Base-by-base conservation (phyloP, 257 asterid species). In the Anisodus acutangulus region DNA sequence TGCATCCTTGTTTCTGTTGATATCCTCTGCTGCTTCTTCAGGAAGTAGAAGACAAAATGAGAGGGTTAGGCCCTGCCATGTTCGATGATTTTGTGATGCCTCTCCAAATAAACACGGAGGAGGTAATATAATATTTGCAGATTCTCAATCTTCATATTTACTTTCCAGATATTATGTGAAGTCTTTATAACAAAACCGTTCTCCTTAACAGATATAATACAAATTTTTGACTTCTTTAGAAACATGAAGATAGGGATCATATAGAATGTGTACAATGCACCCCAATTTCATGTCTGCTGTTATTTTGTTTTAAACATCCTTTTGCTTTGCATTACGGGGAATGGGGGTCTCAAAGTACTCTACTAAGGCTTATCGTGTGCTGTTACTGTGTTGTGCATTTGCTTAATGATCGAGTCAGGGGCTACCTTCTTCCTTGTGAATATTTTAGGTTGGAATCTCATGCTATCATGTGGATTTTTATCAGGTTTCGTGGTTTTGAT, bases 81-180 rank as follows among this genome's bases (percentile, higher is more conserved):
- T 97, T 95, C 83, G 97, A 95, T 86, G 99, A 97, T 90, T 93
- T 92, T 88, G 97, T 88, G 88, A 92, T 91, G 88, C 97, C 98
- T 87, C 91, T 85, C 93, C 95, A 89, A 89, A 92, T 93, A 85
- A 88, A 92, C 92, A 86, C 87, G 85, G 95, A 92, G 6, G 92
- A 93, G 98, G 99, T 93, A 87, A 47, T 72, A 66, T 85, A 53
- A 62, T 69, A 69, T 58, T 68, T 16, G 69, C 55, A 9, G 45
- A 11, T 49, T 64, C 26, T 31, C 19, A 49, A 69, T 78, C 41
- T 47, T 70, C 37, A 80, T 78, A 41, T 87, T 13, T 35, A 68
- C 31, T 62, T 16, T 35, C 53, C 53, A 53, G 64, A 10, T 22
- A 31, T 62, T 9, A 16, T 67, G 59, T 45, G 9, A 78, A 86